A percentile compares a stretch with the other conserved stretches of the same genome.
Conservation (phyloP, 257 asterid genomes). For the Voacanga thouarsii region DNA sequence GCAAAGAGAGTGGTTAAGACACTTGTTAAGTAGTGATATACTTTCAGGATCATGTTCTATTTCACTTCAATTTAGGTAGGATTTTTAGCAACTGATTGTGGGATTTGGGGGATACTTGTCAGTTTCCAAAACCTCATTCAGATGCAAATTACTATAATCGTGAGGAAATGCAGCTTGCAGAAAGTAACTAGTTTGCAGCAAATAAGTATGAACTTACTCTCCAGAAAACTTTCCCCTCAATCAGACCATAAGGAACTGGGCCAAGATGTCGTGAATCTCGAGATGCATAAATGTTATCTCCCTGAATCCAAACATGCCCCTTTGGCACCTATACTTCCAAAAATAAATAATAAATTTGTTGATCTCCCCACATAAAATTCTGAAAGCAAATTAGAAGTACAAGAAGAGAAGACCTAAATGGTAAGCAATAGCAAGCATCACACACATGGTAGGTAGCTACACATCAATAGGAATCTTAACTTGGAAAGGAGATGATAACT, state of each 20-base stretch:
- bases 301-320: conserved; percentile 97
- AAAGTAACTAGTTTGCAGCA: background rate
- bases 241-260: conserved; percentile 72
- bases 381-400: background rate
- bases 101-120: background rate
- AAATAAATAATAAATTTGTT: background rate
- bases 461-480: background rate
- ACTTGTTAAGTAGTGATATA: background rate
- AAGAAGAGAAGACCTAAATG: background rate
- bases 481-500: background rate
- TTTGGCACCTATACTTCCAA: conserved; percentile 67
- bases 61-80: background rate
- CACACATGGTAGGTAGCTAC: background rate
- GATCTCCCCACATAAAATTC: background rate
- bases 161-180: background rate
- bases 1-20: background rate
- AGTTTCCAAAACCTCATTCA: background rate
- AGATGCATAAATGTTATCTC: conserved; percentile 78
- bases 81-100: background rate
- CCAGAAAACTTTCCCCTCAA: conserved; percentile 62
- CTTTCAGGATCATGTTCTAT: background rate
- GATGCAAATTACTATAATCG: background rate
- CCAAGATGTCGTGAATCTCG: conserved; percentile 80
- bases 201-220: conserved; percentile 48
- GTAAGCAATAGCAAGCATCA: background rate